Base-by-base conservation (phyloP, 306 rosid genomes). In the Cucumis cinereus region DNA sequence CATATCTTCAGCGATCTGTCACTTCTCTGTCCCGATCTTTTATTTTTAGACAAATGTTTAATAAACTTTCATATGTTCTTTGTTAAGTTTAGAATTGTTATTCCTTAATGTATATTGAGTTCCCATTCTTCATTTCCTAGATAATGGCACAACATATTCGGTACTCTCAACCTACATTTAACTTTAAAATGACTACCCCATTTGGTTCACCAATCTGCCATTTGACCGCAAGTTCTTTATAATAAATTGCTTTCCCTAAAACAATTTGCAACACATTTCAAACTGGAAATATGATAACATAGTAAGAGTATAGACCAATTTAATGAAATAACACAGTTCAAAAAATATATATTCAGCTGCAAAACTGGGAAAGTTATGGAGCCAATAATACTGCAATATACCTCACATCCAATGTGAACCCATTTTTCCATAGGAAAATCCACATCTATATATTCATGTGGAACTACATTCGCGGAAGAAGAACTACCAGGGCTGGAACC, bases 401-500 rank as follows among this genome's bases (percentile, higher is more conserved):
- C 98, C 98, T 93, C 91, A 80, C 89, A 88, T 73, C 94, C 96
- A 78, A 91, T 78, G 82, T 93, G 97, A 84, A 91, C 88, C 98
- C 97, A 93, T 76, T 90, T 89, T 72, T 86, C 91, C 81, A 76
- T 74, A 60, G 91, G 88, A 84, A 90, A 87, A 82, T 91, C 87
- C 58, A 77, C 74, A 77, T 89, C 89, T 54, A 68, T 71, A 6
- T 84, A 81, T 71, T 84, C 87, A 68, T 82, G 86, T 15, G 88
- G 83, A 82, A 81, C 82, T 80, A 83, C 87, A 22, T 77, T 75
- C 84, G 78, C 83, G 38, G 88, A 81, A 83, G 77, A 52, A 45
- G 82, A 58, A 79, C 79, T 82, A 20, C 81, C 87, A 73, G 75
- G 75, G 54, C 76, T 84, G 64, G 83, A 81, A 83, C 84, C 90